These are phyloP conservation scores for Atkinsonella hypoxylon DNA, from an alignment of 2,329 filamentous ascomycete genomes.

Conservation along the genomic window DNA sequence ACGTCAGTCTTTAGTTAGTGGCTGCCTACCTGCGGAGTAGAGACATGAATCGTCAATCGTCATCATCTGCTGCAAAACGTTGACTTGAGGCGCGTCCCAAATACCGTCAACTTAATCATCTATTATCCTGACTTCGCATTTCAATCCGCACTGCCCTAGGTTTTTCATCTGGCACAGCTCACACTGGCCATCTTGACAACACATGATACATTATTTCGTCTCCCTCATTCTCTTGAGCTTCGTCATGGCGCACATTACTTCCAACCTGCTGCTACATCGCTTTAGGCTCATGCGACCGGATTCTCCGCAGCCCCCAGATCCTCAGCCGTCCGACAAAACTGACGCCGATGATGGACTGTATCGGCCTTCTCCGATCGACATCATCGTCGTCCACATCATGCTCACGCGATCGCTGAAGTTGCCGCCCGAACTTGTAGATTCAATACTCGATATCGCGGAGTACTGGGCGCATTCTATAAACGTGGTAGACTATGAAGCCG, in stretches of 20 bases:
- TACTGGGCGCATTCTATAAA: slow-evolving; percentile 45
- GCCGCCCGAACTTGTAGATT: slow-evolving; percentile 43
- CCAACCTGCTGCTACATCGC: slow-evolving; percentile 11
- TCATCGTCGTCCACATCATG: slow-evolving; percentile 35
- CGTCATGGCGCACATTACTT: slow-evolving; percentile 18
- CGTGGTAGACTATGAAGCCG: slow-evolving; percentile 15
- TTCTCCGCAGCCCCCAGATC: neutral
- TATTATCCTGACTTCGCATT: no score
- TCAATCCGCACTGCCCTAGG: no score
- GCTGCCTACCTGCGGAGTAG: no score
- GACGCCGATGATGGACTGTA: slow-evolving; percentile 7
- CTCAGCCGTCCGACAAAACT: slow-evolving; percentile 5
- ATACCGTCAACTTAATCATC: no score
- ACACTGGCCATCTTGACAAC: neutral
- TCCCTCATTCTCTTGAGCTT: slow-evolving; percentile 6
- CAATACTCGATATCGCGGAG: slow-evolving; percentile 46
- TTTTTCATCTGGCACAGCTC: neutral
- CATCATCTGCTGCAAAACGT: no score
- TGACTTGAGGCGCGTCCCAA: no score
- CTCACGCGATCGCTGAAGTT: slow-evolving; percentile 31
- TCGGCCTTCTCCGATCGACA: slow-evolving; percentile 33
- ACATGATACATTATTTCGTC: slow-evolving; percentile 7
- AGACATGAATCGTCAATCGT: no score
- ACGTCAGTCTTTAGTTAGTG: no score
- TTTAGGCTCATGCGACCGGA: slow-evolving; percentile 6